Evolutionary conservation across 352 stramenopile species (phyloP), one percentile per base, ranked within the genome.

Genomic region (Globisporangium takayamanum): DNA sequence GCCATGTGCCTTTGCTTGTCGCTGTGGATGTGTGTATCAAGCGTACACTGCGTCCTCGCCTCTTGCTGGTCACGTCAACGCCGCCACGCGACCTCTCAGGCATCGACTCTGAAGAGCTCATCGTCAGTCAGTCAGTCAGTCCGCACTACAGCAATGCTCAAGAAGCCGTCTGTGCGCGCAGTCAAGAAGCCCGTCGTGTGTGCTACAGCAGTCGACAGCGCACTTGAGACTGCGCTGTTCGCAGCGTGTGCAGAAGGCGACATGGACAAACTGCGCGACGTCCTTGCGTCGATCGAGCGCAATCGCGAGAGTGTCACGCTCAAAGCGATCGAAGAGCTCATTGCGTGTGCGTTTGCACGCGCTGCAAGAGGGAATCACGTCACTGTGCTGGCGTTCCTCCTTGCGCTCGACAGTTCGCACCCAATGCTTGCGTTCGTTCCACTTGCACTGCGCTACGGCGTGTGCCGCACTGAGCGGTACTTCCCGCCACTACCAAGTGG

Each of bases 381-480:
- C 18, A 14, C 33, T 1, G 12, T 61, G 26, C 49, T 70, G 41
- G 46, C 59, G 20, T 39, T 61, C 3, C 42, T 70, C 0, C 30
- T 70, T 22, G 12, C 30, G 20, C 18, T 57, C 4, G 25, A 39
- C 20, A 15, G 15, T 7, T 6, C n/a, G 44, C 50, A 55, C 45
- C 44, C 39, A 15, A 39, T 30, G n/a, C 49, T 63, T 25, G 57
- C n/a, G 50, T 53, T 55, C 42, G 51, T n/a, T 11, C 14, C 12
- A 6, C n/a, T 2, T 7, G 42, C 28, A 18, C 20, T 79, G 56
- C 39, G 59, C 15, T 70, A 75, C 47, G 69, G 72, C 0, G 68
- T 80, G 20, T 80, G 73, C 51, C 60, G 71, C 2, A 60, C 36
- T 33, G 61, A 75, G 20, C 64, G 49, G 26, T 68, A 69, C 51